phyloP scores from a whole-genome alignment of 2,329 filamentous ascomycete species.

The Fusarium sp. region DNA sequence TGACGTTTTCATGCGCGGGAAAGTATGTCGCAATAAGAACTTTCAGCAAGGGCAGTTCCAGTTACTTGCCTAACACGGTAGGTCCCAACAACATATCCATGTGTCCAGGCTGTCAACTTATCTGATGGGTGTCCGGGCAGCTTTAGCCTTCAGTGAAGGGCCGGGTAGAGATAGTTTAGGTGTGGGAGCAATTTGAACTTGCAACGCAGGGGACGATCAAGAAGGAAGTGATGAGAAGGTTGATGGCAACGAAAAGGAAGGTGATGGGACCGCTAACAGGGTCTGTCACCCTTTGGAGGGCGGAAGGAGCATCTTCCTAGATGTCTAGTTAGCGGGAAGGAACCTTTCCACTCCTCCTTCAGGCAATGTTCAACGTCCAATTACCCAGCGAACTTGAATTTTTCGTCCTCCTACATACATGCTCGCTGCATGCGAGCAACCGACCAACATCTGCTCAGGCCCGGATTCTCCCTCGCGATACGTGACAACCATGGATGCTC shows the following conservation, averaged over 20 bases:
- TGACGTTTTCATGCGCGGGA: conserved; percentile 5
- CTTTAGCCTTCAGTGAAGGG: conserved; percentile 16
- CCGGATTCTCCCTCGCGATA: neutral
- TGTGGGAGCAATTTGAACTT: conserved; percentile 8
- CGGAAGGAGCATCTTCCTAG: conserved; percentile 5
- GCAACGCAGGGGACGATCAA: conserved; percentile 7
- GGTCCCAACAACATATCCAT: conserved; percentile 10
- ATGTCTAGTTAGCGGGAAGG: neutral
- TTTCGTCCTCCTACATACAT: neutral
- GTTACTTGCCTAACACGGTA: conserved; percentile 31
- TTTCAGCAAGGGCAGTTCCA: conserved; percentile 1
- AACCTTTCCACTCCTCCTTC: neutral
- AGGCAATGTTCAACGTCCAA: neutral
- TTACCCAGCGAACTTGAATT: neutral
- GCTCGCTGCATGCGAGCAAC: neutral
- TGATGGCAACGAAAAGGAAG: conserved; percentile 2
- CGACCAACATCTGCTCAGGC: neutral
- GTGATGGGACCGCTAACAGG: neutral
- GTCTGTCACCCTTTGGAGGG: neutral
- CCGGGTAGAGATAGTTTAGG: conserved; percentile 22
- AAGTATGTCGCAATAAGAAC: conserved; percentile 1
- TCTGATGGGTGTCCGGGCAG: conserved; percentile 27
- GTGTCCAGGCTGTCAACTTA: conserved; percentile 20
- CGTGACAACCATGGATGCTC: neutral
- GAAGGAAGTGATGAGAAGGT: conserved; percentile 11